Evolutionary conservation across 176 grass and related monocot species (phyloP).

Genomic region (Dendrocalamus sinicus): DNA sequence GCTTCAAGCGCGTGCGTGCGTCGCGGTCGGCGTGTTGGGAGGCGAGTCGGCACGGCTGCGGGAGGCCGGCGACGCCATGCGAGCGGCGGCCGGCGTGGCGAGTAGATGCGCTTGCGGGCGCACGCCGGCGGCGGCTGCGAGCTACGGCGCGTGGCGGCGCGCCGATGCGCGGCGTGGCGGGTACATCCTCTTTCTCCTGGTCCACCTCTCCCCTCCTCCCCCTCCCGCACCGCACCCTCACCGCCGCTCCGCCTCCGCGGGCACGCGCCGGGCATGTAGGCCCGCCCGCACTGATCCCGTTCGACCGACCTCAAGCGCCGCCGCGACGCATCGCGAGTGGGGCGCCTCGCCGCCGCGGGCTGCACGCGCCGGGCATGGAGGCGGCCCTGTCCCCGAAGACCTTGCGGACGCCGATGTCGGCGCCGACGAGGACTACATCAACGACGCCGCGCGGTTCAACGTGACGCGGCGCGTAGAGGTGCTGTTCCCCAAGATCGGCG

Average conservation of each 20-base stretch:
- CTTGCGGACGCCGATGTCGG: not conserved
- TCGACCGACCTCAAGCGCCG: slow-evolving; percentile 88
- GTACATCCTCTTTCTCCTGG: slow-evolving; percentile 62
- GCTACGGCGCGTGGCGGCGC: no score
- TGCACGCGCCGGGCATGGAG: slow-evolving; percentile 84
- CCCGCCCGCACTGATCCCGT: slow-evolving; percentile 52
- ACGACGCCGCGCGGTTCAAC: slow-evolving; percentile 73
- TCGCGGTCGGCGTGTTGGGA: no score
- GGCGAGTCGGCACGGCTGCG: no score
- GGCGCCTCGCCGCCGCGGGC: slow-evolving; percentile 58
- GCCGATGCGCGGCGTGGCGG: no score
- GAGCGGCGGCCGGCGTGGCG: no score
- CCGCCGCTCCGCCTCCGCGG: slow-evolving; percentile 82
- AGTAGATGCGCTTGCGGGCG: no score
- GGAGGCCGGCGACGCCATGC: no score
- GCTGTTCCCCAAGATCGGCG: no score
- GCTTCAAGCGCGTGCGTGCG: no score
- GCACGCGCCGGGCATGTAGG: not conserved
- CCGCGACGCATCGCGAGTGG: slow-evolving; percentile 86
- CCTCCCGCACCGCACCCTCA: slow-evolving; percentile 48
- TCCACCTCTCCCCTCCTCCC: slow-evolving; percentile 55
- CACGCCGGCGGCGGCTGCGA: no score
- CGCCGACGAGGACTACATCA: slow-evolving; percentile 75
- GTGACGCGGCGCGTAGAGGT: slow-evolving; percentile 70
- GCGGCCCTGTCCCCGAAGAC: slow-evolving; percentile 70